A percentile compares a stretch with the other conserved stretches of the same genome.
Evolutionary conservation across 2,329 filamentous ascomycete species (phyloP).

Genomic region (Nannizziopsis arthrosporioides): DNA sequence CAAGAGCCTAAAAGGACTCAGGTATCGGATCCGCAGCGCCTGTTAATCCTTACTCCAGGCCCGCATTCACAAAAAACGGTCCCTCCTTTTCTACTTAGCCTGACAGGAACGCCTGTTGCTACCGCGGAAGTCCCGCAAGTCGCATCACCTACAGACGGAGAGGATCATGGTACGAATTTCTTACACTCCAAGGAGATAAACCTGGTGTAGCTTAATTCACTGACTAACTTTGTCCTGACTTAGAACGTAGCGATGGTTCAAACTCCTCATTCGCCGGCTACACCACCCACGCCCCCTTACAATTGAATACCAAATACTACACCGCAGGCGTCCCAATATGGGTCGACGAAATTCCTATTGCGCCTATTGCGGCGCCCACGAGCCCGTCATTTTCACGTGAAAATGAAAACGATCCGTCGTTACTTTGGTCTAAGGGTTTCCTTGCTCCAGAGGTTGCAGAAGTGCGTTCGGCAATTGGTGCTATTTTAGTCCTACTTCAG

Average conservation of each 20-base stretch:
- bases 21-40: slow-evolving; percentile 32
- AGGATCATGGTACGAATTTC: neutral
- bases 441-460: slow-evolving; percentile 31
- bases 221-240: too few species aligned
- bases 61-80: slow-evolving; percentile 27
- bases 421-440: slow-evolving; percentile 32
- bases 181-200: neutral
- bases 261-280: slow-evolving; percentile 34
- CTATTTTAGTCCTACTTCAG: slow-evolving; percentile 29
- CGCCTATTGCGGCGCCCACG: neutral
- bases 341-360: slow-evolving; percentile 36
- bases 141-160: neutral
- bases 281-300: slow-evolving; percentile 34
- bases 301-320: slow-evolving; percentile 35
- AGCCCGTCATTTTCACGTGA: neutral
- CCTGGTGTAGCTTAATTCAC: too few species aligned
- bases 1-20: slow-evolving; percentile 12
- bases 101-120: slow-evolving; percentile 26
- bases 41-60: slow-evolving; percentile 31
- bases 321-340: slow-evolving; percentile 34
- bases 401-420: slow-evolving; percentile 6
- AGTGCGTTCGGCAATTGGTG: slow-evolving; percentile 36
- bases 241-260: neutral
- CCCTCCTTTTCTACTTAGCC: slow-evolving; percentile 27
- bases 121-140: slow-evolving; percentile 15